phyloP scores from a whole-genome alignment of 768 basidiomycete species.

The Saitozyma podzolica region DNA sequence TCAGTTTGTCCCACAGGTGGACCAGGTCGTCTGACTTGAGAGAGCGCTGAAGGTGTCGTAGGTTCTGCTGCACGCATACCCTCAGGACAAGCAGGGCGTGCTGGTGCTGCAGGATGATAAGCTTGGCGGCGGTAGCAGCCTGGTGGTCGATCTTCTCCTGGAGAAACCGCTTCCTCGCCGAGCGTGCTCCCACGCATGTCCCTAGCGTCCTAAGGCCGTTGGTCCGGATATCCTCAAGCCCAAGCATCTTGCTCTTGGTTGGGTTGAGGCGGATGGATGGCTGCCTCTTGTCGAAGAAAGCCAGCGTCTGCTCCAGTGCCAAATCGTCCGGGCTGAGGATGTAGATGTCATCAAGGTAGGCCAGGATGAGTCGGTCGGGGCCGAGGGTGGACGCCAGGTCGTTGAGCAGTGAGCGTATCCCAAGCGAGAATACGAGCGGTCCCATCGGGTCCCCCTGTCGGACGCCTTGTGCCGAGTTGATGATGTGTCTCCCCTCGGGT shows the following conservation, averaged over 20 bases:
- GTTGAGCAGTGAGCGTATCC: slow-evolving; percentile 7
- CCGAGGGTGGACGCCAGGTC: slow-evolving; percentile 12
- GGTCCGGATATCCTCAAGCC: too few relatives aligned
- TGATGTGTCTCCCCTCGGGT: neutral
- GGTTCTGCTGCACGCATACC: slow-evolving; percentile 4
- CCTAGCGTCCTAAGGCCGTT: too few relatives aligned
- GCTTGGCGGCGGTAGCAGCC: neutral
- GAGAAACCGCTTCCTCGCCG: too few relatives aligned
- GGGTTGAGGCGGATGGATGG: too few relatives aligned
- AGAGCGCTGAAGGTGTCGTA: slow-evolving; percentile 18
- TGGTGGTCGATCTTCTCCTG: too few relatives aligned
- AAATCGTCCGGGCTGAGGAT: neutral
- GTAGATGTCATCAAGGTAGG: slow-evolving; percentile 26
- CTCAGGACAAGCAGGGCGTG: slow-evolving; percentile 15
- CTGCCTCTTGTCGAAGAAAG: neutral
- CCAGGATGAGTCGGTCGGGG: slow-evolving; percentile 3
- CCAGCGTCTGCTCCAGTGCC: neutral
- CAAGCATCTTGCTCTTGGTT: too few relatives aligned
- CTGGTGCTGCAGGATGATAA: slow-evolving; percentile 1
- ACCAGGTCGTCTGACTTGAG: slow-evolving; percentile 10
- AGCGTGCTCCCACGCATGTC: too few relatives aligned
- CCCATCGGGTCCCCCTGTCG: slow-evolving; percentile 35
- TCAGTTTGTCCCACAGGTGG: neutral
- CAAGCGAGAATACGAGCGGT: slow-evolving; percentile 29
- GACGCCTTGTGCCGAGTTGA: slow-evolving; percentile 25